phyloP scores from a whole-genome alignment of 2,329 filamentous ascomycete genomes.

The Fusarium multiceps region DNA sequence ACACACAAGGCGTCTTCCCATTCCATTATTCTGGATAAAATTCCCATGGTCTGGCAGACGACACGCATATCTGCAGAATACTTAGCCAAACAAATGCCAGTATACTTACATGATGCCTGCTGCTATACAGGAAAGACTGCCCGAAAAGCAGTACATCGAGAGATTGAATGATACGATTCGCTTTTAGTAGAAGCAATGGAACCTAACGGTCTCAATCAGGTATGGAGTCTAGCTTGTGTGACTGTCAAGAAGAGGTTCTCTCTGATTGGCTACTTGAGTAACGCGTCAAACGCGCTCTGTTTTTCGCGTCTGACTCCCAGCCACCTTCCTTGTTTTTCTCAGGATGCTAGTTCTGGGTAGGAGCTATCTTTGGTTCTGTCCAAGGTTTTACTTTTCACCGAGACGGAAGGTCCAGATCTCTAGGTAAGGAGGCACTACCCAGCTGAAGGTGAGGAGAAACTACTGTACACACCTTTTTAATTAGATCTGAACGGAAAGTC shows the following conservation, averaged over 20 bases:
- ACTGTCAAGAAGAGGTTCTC: not conserved
- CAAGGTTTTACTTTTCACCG: not conserved
- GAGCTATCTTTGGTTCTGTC: not conserved
- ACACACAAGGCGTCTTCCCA: conserved; percentile 10
- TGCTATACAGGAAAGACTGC: not conserved
- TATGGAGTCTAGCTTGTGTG: conserved; percentile 11
- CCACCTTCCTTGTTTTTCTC: conserved; percentile 14
- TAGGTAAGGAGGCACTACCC: not conserved
- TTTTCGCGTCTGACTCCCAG: conserved; percentile 23
- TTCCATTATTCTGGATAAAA: conserved; percentile 15
- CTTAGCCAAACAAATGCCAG: not conserved
- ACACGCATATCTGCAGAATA: conserved; percentile 15
- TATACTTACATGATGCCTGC: not conserved
- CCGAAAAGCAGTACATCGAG: not conserved
- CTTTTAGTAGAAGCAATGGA: conserved; percentile 1
- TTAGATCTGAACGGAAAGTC: not conserved
- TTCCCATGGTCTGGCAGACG: conserved; percentile 6
- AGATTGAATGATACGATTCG: conserved; percentile 22
- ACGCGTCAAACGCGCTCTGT: conserved; percentile 29
- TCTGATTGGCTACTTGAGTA: conserved; percentile 18
- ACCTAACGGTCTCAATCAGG: not conserved
- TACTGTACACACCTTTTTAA: not conserved
- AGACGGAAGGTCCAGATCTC: not conserved
- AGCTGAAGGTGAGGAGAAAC: conserved; percentile 21
- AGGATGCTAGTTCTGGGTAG: not conserved